Conservation (phyloP, 75 land plant genomes). For the Cryptomeria japonica region DNA sequence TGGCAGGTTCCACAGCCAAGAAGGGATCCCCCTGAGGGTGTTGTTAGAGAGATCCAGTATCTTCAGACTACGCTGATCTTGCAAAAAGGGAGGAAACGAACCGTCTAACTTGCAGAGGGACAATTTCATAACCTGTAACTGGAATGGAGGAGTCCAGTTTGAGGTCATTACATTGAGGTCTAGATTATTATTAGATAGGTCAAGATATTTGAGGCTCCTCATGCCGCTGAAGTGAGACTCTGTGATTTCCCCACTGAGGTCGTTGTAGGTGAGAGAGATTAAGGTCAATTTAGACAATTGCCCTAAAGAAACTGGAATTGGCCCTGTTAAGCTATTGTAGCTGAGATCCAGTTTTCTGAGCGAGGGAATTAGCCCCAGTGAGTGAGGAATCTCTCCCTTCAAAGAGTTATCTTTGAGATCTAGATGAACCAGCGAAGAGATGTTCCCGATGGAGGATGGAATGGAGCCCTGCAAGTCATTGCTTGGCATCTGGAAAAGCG, state of each 20-base stretch:
- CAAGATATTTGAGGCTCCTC: neutral
- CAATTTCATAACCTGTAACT: neutral
- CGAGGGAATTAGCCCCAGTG: constrained; percentile 41
- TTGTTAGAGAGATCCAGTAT: neutral
- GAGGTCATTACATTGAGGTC: neutral
- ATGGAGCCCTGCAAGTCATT: constrained; percentile 17
- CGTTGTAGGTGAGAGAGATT: neutral
- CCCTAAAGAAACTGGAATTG: constrained; percentile 50
- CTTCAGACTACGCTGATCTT: neutral
- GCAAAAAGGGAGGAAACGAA: neutral
- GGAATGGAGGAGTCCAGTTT: neutral
- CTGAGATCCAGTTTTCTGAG: constrained; percentile 48
- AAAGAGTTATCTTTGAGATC: constrained; percentile 48
- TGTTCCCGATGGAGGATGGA: constrained; percentile 21
- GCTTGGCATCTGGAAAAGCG: neutral
- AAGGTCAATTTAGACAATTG: constrained; percentile 13
- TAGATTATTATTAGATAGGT: neutral
- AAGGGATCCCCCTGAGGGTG: neutral
- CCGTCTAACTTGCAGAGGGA: neutral
- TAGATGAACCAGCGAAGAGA: constrained; percentile 7
- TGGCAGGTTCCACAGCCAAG: neutral
- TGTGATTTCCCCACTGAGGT: neutral
- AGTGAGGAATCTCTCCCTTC: constrained; percentile 45
- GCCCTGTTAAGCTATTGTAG: constrained; percentile 58
- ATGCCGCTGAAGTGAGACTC: neutral